Evolutionary conservation across 1,284 basidiomycete species (phyloP), one percentile per base, ranked within the genome.

Genomic region (Farysia itapuensis): DNA sequence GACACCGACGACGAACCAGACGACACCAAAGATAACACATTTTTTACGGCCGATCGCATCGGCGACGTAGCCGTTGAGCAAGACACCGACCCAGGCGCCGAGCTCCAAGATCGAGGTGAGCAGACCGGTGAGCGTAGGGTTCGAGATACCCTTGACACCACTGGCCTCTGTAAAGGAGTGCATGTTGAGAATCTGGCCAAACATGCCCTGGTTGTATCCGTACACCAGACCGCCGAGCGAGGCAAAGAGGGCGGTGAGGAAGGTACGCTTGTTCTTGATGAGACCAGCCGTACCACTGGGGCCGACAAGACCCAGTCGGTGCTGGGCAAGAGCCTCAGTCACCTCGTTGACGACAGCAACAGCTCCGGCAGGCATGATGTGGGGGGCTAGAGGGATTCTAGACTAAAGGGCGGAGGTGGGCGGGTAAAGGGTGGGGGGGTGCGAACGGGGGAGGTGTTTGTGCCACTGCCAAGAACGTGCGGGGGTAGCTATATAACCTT

Each of bases 221-320:
- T 90, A 90, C 19, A 86, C 83, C 35, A 89, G 73, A 0, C 88
- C 87, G 4, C 88, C 88, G 61, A 89, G 82, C 13, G 85, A 86
- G 0, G 85, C 88, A 35, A 71, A 71, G 23, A 71, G 45, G 31
- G 68, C 68, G 24, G 70, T 71, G 32, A 46, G 22, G 29, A 61
- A 50, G 35, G 67, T 67, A 19, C 58, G 43, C 11, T 44, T 44
- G 36, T 71, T 71, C 43, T 49, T 47, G 38, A 70, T 20, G 39
- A 71, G 59, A 31, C 68, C 68, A 16, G 30, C 31, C 15, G 60
- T 45, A 12, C 68, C 68, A 1, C 64, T 54, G 14, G 57, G 40
- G 18, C 57, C 57, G 28, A 54, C 57, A 40, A 60, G 53, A 29
- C 43, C 43, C 14, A 60, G 46, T 46, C 51, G 57, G 40, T 54